Conservation (phyloP, 768 basidiomycete genomes). For the Tylopilus felleus region DNA sequence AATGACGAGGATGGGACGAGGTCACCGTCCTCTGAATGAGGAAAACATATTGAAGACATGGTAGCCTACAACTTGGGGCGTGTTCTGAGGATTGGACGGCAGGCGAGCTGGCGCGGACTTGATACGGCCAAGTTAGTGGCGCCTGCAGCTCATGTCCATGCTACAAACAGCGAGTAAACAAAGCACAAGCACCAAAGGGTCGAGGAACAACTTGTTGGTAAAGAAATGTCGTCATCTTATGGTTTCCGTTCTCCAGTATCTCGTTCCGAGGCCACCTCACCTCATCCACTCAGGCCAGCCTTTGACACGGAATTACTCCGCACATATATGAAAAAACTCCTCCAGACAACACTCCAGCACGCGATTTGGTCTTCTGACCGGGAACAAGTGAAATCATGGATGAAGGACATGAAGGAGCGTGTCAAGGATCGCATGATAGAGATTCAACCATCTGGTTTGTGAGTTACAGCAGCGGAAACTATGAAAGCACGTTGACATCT, state of each 20-base stretch:
- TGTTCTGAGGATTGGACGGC: background rate
- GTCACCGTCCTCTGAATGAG: slow-evolving; percentile 38
- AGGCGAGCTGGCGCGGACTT: background rate
- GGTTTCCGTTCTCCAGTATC: slow-evolving; percentile 59
- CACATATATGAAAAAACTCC: slow-evolving; percentile 78
- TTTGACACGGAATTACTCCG: slow-evolving; percentile 76
- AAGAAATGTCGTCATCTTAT: slow-evolving; percentile 25
- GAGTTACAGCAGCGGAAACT: slow-evolving; percentile 34
- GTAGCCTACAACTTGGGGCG: background rate
- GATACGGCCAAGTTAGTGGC: background rate
- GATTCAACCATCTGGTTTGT: slow-evolving; percentile 81
- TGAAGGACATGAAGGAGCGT: slow-evolving; percentile 80
- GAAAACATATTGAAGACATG: slow-evolving; percentile 73
- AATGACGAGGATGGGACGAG: slow-evolving; percentile 39
- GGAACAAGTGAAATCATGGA: slow-evolving; percentile 70
- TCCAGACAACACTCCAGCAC: slow-evolving; percentile 63
- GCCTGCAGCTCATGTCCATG: background rate
- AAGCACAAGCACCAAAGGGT: background rate
- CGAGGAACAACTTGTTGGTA: background rate
- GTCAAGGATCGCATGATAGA: slow-evolving; percentile 85
- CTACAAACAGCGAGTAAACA: slow-evolving; percentile 29
- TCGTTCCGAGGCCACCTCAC: slow-evolving; percentile 58
- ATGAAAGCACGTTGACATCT: slow-evolving; percentile 14
- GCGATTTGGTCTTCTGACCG: slow-evolving; percentile 67
- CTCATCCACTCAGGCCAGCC: slow-evolving; percentile 40